Evolutionary conservation across 2,329 filamentous ascomycete species (phyloP), one percentile per base, ranked within the genome.

Genomic region (Truncatella angustata): DNA sequence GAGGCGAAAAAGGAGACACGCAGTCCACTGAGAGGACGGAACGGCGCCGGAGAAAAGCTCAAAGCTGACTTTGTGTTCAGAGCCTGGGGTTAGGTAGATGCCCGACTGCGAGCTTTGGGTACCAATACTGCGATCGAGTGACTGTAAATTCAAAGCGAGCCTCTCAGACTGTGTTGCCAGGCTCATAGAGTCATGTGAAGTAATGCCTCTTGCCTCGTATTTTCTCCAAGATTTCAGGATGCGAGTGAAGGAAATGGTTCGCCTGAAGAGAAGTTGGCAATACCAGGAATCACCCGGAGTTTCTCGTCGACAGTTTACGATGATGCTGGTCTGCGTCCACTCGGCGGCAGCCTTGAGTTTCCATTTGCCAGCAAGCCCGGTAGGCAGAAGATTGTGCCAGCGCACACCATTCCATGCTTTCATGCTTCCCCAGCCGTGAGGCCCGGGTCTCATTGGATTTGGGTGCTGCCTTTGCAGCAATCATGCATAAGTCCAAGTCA

Each of bases 21-120:
- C 34, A 50, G 50, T 37, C 35, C 47, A 24, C 34, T 30, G 52
- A 36, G 42, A 58, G 32, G 12, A 30, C 11, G 16, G 49, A 51
- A 56, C 12, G 30, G 20, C 10, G 44, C 44, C 6, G 26, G n/a
- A 47, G 26, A 20, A 26, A 5, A 34, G 26, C 14, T 32, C 20
- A 5, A 40, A 49, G 49, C 37, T 56, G 53, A 50, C 40, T 54
- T 51, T 50, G 49, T 24, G 37, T 49, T 52, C 53, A 49, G 43
- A 50, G 54, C 30, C 39, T 43, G 50, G 39, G 53, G 58, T 62
- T 61, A 60, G 21, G 40, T 43, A 23, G 40, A 65, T 60, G 56
- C 61, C 61, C 59, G 54, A 62, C 57, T 63, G 24, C 51, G 56
- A 58, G 54, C 54, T 54, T 65, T 65, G 62, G 64, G 64, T 65